Evolutionary conservation across 495 filamentous ascomycete species (phyloP).

Genomic region (Penicillium malachiteum): DNA sequence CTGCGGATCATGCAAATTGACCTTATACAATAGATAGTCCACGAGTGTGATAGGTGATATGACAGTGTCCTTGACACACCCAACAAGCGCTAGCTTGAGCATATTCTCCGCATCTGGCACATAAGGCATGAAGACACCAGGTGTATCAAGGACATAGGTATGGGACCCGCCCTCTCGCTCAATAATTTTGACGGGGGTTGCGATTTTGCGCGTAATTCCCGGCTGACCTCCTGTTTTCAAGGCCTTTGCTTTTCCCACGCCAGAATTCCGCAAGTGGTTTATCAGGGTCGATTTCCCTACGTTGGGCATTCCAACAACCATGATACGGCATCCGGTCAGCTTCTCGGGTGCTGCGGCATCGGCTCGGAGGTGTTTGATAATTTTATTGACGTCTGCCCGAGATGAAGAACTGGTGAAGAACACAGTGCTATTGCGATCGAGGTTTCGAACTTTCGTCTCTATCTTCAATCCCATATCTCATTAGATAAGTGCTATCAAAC

Average conservation of each 20-base stretch:
- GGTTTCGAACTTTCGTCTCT: constrained; percentile 52
- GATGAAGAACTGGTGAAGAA: constrained; percentile 63
- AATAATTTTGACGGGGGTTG: constrained; percentile 78
- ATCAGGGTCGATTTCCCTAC: constrained; percentile 87
- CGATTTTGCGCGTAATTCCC: constrained; percentile 84
- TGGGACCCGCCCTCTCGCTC: constrained; percentile 49
- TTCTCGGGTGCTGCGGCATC: constrained; percentile 46
- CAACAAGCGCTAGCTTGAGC: constrained; percentile 87
- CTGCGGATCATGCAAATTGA: constrained; percentile 62
- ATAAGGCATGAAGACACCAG: constrained; percentile 91
- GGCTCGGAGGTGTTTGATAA: constrained; percentile 57
- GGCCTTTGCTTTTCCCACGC: constrained; percentile 71
- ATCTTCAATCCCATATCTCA: constrained; percentile 18
- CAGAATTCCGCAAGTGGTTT: constrained; percentile 73
- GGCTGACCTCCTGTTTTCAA: constrained; percentile 82
- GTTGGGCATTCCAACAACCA: constrained; percentile 97
- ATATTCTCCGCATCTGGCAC: constrained; percentile 81
- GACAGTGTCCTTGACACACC: constrained; percentile 85
- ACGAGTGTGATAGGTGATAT: constrained; percentile 72
- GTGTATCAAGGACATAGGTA: constrained; percentile 71
- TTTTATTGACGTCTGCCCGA: constrained; percentile 46
- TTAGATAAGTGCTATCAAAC: not conserved
- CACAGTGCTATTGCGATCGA: constrained; percentile 57
- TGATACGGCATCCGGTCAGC: constrained; percentile 68
- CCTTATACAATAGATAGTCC: constrained; percentile 82